Base-by-base conservation (phyloP, 306 rosid genomes). In the Fragaria nilgerrensis region DNA sequence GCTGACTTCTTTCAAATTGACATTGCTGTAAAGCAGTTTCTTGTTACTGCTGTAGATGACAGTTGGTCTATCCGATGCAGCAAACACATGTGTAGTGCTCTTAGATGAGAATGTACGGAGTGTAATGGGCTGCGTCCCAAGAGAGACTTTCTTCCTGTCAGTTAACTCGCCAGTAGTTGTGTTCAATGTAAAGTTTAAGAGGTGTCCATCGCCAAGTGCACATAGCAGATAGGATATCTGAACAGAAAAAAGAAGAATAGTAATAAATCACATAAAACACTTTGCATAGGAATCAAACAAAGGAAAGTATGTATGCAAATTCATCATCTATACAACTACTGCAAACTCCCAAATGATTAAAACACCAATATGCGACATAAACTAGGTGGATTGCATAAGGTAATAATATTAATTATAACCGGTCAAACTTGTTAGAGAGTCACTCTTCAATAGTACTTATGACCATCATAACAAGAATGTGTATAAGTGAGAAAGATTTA, bases 11-110 rank as follows among this genome's bases (percentile, higher is more conserved):
- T 92, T 95, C 80, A 95, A 82, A 85, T 95, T 95, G 62, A 95
- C 97, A 72, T 95, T 92, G 79, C 99, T 95, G 84, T 95, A 95
- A 49, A 92, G 97, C 76, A 95, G 70, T 69, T 92, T 95, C 84
- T 95, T 95, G 93, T 95, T 95, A 82, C 99, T 91, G 76, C 98
- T 96, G 79, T 96, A 96, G 70, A 96, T 92, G 85, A 96, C 99
- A 15, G 99, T 96, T 49, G 99, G 99, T 82, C 99, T 83, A 83
- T 92, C 99, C 11, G 98, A 96, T 44, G 99, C 99, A 58, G 99
- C 99, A 79, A 96, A 96, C 68, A 96, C 99, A 78, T 92, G 96
- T 16, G 97, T 96, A 64, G 97, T 85, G 85, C 81, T 92, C 92
- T 96, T 96, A 70, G 99, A 96, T 19, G 99, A 87, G 85, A 96